These are phyloP conservation scores for Chrysoporthe puriensis DNA, from an alignment of 2,329 filamentous ascomycete genomes.

Conservation along the genomic window DNA sequence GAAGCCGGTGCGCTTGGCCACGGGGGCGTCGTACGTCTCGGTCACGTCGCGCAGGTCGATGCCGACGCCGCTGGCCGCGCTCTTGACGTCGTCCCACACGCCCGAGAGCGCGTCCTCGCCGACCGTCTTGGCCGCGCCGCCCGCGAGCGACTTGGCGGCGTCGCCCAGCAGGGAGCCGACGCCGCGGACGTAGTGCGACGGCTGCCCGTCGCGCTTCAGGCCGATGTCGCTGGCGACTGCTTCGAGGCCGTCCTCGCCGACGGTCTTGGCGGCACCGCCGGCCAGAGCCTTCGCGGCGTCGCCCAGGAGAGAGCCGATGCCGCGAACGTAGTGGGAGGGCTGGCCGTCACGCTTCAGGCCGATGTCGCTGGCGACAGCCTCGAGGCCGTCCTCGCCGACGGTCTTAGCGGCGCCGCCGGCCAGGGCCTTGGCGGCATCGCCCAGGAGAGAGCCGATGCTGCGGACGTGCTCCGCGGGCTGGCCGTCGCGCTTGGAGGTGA, in stretches of 20 bases:
- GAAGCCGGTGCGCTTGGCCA: constrained; percentile 11
- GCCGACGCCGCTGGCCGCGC: constrained; percentile 6
- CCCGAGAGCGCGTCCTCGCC: constrained; percentile 10
- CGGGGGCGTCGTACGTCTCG: constrained; percentile 9
- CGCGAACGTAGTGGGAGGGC: constrained; percentile 3
- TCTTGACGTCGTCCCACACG: constrained; percentile 1
- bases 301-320: constrained; percentile 22
- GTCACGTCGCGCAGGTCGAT: constrained; percentile 4
- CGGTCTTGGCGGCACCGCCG: constrained; percentile 6
- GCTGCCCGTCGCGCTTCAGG: constrained; percentile 11
- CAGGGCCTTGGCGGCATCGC: constrained; percentile 10
- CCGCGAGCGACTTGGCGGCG: not conserved
- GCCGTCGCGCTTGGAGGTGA: constrained; percentile 5
- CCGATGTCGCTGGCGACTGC: not conserved
- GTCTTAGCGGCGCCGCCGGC: constrained; percentile 1
- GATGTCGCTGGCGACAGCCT: not conserved
- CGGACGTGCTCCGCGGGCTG: not conserved
- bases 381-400: not conserved
- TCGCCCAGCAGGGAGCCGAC: constrained; percentile 23
- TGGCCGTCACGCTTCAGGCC: constrained; percentile 11
- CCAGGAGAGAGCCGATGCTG: constrained; percentile 1
- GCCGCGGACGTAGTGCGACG: not conserved
- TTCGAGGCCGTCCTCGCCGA: constrained; percentile 6
- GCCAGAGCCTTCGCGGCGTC: not conserved
- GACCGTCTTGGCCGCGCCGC: constrained; percentile 5